Percentiles rank a stretch among this genome's conserved stretches.
Conservation (phyloP, 2,329 filamentous ascomycete species). For the Paecilomyces dactylethromorphus region DNA sequence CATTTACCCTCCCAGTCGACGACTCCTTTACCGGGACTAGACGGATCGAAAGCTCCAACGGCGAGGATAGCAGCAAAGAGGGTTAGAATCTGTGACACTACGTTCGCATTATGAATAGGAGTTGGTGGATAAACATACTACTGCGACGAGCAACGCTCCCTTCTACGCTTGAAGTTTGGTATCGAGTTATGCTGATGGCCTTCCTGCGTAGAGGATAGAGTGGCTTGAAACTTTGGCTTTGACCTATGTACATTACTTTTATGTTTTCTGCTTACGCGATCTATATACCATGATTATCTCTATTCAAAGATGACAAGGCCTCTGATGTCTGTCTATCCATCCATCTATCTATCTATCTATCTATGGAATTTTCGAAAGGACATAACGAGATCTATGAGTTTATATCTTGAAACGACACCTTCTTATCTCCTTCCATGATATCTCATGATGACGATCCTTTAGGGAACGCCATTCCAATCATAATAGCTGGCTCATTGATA, state of each 20-base stretch:
- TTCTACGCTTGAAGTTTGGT: background rate
- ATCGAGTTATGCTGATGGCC: background rate
- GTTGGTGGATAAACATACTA: background rate
- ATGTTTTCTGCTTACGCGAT: background rate
- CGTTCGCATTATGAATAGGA: background rate
- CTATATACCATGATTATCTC: background rate
- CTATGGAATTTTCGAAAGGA: background rate
- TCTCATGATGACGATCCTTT: conserved; percentile 4
- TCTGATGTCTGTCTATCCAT: background rate
- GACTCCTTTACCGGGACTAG: background rate
- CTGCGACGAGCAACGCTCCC: background rate
- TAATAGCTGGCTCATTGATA: conserved; percentile 33
- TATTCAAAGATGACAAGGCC: background rate
- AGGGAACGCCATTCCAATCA: conserved; percentile 36
- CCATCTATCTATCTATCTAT: background rate
- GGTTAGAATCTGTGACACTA: background rate
- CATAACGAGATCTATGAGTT: background rate
- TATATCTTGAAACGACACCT: background rate
- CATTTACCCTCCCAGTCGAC: background rate
- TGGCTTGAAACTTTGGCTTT: background rate
- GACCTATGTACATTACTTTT: background rate
- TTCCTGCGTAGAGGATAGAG: background rate
- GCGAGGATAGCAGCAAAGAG: background rate
- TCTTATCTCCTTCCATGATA: background rate
- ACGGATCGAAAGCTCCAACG: too few species aligned